Evolutionary conservation across 2,329 filamentous ascomycete genomes (phyloP).

Genomic region (Westerdykella aurantiaca): DNA sequence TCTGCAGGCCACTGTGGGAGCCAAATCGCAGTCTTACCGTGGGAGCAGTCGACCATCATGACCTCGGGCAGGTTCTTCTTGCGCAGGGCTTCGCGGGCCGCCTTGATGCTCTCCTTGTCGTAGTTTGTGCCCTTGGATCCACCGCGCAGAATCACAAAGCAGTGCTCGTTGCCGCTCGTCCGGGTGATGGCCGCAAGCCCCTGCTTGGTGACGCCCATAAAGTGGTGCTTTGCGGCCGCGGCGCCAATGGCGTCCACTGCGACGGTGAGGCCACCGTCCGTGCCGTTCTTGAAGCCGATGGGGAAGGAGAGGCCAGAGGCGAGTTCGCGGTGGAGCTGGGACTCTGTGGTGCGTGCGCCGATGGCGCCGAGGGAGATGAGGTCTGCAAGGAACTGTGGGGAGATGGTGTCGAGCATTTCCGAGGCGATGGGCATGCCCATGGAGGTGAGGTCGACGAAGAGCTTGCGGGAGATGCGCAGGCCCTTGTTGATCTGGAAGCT

Average conservation of each 20-base stretch:
- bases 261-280: slow-evolving; percentile 82
- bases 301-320: slow-evolving; percentile 94
- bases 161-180: slow-evolving; percentile 91
- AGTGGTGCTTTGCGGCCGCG: slow-evolving; percentile 82
- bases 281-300: slow-evolving; percentile 99
- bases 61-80: slow-evolving; percentile 82
- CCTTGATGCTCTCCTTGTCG: slow-evolving; percentile 75
- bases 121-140: slow-evolving; percentile 92
- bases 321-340: slow-evolving; percentile 91
- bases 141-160: slow-evolving; percentile 91
- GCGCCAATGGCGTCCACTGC: slow-evolving; percentile 90
- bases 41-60: slow-evolving; percentile 98
- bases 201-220: slow-evolving; percentile 98
- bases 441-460: slow-evolving; percentile 85
- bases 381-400: slow-evolving; percentile 94
- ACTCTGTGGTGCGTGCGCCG: slow-evolving; percentile 92
- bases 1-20: not conserved
- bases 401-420: slow-evolving; percentile 99
- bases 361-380: slow-evolving; percentile 93
- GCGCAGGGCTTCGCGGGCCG: slow-evolving; percentile 68
- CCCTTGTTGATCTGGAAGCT: slow-evolving; percentile 99
- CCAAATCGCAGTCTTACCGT: slow-evolving; percentile 55
- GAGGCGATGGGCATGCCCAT: slow-evolving; percentile 90
- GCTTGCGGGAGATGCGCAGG: slow-evolving; percentile 79
- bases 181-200: slow-evolving; percentile 91